Percentiles rank a stretch among this genome's conserved stretches.
phyloP scores from a whole-genome alignment of 176 grass and related monocot species.

The Aegilops umbellulata region DNA sequence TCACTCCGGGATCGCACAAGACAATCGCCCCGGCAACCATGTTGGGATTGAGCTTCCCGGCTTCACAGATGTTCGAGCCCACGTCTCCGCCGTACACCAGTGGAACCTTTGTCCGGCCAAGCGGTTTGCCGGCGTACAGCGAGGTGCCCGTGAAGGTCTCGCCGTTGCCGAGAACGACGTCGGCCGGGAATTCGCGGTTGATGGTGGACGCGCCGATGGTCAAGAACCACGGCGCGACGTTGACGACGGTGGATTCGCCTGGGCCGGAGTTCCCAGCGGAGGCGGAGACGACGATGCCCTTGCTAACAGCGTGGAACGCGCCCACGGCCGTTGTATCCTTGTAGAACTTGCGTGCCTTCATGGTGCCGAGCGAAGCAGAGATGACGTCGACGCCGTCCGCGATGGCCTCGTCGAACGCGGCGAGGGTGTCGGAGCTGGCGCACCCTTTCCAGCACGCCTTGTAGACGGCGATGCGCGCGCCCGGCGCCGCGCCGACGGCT shows the following conservation, averaged over 20 bases:
- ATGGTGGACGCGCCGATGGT: constrained; percentile 50
- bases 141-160: constrained; percentile 14
- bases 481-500: constrained; percentile 24
- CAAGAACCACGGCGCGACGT: constrained; percentile 52
- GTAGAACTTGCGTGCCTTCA: neutral
- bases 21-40: constrained; percentile 45
- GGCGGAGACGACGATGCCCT: constrained; percentile 39
- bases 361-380: constrained; percentile 34
- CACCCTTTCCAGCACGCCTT: constrained; percentile 44
- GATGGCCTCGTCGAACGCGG: constrained; percentile 37
- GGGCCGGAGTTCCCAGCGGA: constrained; percentile 42
- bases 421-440: constrained; percentile 28
- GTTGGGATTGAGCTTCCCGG: constrained; percentile 12
- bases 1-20: constrained; percentile 21
- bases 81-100: constrained; percentile 32
- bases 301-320: constrained; percentile 36
- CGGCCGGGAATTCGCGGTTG: constrained; percentile 33
- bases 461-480: constrained; percentile 38
- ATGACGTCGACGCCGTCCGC: constrained; percentile 38
- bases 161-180: constrained; percentile 41
- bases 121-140: constrained; percentile 4
- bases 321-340: constrained; percentile 35
- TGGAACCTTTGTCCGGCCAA: neutral
- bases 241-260: constrained; percentile 13
- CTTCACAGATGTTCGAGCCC: constrained; percentile 7